These are phyloP conservation scores for Crassisporium funariophilum DNA, from an alignment of 768 basidiomycete genomes.

Conservation along the genomic window DNA sequence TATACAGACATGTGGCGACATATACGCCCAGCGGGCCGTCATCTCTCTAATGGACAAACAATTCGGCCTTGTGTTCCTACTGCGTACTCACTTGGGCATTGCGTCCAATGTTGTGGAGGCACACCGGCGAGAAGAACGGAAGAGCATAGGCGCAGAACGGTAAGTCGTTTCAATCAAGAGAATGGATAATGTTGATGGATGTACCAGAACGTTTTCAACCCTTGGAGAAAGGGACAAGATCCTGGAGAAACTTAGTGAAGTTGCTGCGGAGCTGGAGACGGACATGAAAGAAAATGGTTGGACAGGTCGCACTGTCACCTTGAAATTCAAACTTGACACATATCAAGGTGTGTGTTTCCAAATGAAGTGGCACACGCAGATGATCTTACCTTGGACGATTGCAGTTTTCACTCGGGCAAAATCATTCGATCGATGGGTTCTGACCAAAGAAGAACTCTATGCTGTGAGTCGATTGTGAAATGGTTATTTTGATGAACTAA, in stretches of 20 bases:
- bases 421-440: constrained; percentile 77
- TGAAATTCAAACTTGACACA: constrained; percentile 92
- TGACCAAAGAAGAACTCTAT: constrained; percentile 76
- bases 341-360: constrained; percentile 63
- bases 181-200: background rate
- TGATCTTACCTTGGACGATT: background rate
- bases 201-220: constrained; percentile 71
- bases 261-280: constrained; percentile 77
- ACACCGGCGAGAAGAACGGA: constrained; percentile 75
- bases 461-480: constrained; percentile 47
- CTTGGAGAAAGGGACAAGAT: constrained; percentile 67
- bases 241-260: constrained; percentile 74
- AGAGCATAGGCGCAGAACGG: constrained; percentile 93
- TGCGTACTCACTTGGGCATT: constrained; percentile 84
- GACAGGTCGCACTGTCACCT: constrained; percentile 84
- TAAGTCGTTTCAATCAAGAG: constrained; percentile 25
- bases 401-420: constrained; percentile 82
- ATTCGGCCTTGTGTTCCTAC: constrained; percentile 74
- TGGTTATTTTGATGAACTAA: constrained; percentile 7
- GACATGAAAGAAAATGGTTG: constrained; percentile 83
- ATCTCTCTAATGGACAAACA: constrained; percentile 87
- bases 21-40: constrained; percentile 71
- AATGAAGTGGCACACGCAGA: background rate
- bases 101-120: constrained; percentile 82
- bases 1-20: constrained; percentile 84